Percentiles rank a stretch among this genome's conserved stretches.
These are phyloP conservation scores for Podospora pseudocomata DNA, from an alignment of 495 filamentous ascomycete genomes.

Conservation along the genomic window DNA sequence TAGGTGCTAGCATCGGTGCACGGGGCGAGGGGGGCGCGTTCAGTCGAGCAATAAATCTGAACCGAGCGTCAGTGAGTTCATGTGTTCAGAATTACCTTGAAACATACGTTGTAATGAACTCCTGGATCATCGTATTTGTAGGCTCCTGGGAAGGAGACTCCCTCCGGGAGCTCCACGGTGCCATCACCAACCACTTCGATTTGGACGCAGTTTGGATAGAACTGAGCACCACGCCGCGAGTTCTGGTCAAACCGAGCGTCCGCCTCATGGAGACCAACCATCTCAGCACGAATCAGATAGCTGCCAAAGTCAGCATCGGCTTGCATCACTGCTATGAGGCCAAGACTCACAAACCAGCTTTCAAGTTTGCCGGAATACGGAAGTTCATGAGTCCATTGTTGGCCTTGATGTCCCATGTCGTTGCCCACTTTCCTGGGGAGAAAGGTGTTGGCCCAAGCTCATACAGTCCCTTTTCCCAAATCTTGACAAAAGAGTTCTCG, in stretches of 20 bases:
- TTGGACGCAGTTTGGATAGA: constrained; percentile 47
- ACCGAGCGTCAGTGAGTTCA: not conserved
- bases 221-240: constrained; percentile 41
- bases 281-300: constrained; percentile 46
- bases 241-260: constrained; percentile 32
- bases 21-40: constrained; percentile 23
- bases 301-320: constrained; percentile 10
- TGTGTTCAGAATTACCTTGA: not conserved
- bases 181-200: constrained; percentile 40
- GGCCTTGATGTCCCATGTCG: constrained; percentile 36
- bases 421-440: constrained; percentile 38
- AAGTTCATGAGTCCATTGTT: constrained; percentile 44
- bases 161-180: constrained; percentile 30
- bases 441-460: constrained; percentile 21
- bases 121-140: constrained; percentile 36
- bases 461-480: constrained; percentile 45
- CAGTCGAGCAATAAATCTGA: constrained; percentile 34
- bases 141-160: constrained; percentile 33
- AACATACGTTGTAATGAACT: constrained; percentile 32
- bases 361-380: constrained; percentile 40
- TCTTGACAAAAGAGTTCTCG: constrained; percentile 47
- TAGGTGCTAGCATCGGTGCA: constrained; percentile 30
- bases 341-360: constrained; percentile 38
- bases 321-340: not conserved
- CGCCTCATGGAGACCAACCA: constrained; percentile 47